Conservation (phyloP, 805 yeast species). For the Wickerhamiella lipophila region DNA sequence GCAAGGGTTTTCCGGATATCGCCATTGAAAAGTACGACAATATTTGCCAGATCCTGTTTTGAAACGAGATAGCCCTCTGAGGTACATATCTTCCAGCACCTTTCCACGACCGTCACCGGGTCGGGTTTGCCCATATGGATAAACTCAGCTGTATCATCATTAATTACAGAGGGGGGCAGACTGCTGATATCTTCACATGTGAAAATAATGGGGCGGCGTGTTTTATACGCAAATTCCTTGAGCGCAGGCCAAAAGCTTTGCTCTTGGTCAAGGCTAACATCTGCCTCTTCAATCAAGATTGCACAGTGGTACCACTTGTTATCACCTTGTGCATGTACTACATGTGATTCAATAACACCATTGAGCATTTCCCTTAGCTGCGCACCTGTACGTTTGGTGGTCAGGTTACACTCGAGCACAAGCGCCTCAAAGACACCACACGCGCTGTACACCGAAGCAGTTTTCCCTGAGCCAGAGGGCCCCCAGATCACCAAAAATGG, state of each 20-base stretch:
- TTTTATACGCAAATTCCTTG: slow-evolving; percentile 43
- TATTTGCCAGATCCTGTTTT: slow-evolving; percentile 14
- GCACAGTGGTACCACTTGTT: slow-evolving; percentile 43
- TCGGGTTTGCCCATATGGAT: slow-evolving; percentile 25
- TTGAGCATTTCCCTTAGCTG: slow-evolving; percentile 51
- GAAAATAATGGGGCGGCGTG: slow-evolving; percentile 58
- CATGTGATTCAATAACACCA: slow-evolving; percentile 74
- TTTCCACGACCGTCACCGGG: slow-evolving; percentile 19
- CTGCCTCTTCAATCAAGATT: slow-evolving; percentile 76
- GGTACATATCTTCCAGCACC: slow-evolving; percentile 26
- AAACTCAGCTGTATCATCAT: slow-evolving; percentile 26
- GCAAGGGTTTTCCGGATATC: slow-evolving; percentile 26
- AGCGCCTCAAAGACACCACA: slow-evolving; percentile 51
- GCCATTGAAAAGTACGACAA: slow-evolving; percentile 16
- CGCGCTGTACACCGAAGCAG: slow-evolving; percentile 56
- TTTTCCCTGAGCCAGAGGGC: slow-evolving; percentile 63
- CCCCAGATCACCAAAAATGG: slow-evolving; percentile 44
- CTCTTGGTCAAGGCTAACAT: slow-evolving; percentile 64
- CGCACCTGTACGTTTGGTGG: slow-evolving; percentile 59
- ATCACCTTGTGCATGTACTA: slow-evolving; percentile 38
- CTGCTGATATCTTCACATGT: slow-evolving; percentile 41
- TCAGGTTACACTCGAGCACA: slow-evolving; percentile 69
- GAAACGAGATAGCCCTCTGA: slow-evolving; percentile 28
- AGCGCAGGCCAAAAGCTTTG: slow-evolving; percentile 68
- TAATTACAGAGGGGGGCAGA: slow-evolving; percentile 7